A percentile compares a stretch with the other conserved stretches of the same genome.
These are phyloP conservation scores for Pulveroboletus sp. DNA, from an alignment of 768 basidiomycete genomes.

Conservation along the genomic window DNA sequence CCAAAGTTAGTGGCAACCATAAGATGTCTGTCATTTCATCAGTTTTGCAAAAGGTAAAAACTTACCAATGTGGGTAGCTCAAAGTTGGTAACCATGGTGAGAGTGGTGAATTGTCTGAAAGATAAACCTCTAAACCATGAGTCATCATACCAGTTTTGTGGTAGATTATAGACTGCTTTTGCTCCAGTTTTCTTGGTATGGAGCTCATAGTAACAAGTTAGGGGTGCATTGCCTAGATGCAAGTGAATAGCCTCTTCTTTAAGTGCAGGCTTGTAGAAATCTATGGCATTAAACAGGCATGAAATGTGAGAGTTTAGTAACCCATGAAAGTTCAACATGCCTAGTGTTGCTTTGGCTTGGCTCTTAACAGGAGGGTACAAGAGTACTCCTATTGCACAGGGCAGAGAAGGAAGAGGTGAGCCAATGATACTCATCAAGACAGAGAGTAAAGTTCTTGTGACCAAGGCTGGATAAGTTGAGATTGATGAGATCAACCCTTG, in stretches of 20 bases:
- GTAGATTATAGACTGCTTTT: not conserved
- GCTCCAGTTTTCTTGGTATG: not conserved
- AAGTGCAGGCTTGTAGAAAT: not conserved
- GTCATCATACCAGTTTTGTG: not conserved
- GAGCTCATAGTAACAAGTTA: not conserved
- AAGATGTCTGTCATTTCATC: too few species aligned
- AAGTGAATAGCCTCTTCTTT: not conserved
- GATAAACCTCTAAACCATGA: not conserved
- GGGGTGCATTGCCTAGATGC: not conserved
- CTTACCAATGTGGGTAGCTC: not conserved
- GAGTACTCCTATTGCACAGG: too few species aligned
- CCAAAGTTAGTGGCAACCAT: too few species aligned
- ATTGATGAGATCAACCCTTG: too few species aligned
- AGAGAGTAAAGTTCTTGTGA: too few species aligned
- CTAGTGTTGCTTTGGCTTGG: too few species aligned
- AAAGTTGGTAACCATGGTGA: not conserved
- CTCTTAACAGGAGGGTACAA: too few species aligned
- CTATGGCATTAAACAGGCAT: not conserved
- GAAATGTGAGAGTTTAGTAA: not conserved
- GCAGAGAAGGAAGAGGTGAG: too few species aligned
- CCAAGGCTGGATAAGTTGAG: too few species aligned
- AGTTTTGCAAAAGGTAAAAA: too few species aligned
- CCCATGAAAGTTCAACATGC: not conserved
- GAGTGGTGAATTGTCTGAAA: not conserved
- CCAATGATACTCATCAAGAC: too few species aligned